Evolutionary conservation across 164 flowering plant genomes (phyloP).

Genomic region (Euptelea pleiosperma): DNA sequence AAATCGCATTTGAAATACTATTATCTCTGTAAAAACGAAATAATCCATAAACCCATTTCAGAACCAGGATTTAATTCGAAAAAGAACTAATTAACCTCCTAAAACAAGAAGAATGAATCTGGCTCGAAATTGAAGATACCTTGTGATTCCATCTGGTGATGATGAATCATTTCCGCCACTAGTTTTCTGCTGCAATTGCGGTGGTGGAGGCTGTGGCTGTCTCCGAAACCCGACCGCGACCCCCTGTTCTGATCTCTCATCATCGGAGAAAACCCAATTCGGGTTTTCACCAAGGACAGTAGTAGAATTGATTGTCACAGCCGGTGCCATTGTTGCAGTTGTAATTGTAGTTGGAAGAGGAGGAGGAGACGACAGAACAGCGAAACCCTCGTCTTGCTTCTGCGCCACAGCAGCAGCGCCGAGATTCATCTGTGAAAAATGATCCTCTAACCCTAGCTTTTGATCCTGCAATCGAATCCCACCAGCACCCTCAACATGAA

Average conservation of each 20-base stretch:
- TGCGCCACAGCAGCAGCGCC: conserved; percentile 24
- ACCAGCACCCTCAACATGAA: conserved; percentile 61
- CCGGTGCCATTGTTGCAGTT: conserved; percentile 11
- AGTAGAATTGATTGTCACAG: conserved; percentile 13
- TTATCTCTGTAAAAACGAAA: conserved; percentile 53
- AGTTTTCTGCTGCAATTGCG: conserved; percentile 39
- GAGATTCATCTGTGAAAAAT: conserved; percentile 56
- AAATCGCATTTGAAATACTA: conserved; percentile 38
- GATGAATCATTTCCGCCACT: conserved; percentile 30
- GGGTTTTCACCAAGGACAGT: conserved; percentile 34
- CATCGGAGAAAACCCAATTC: conserved; percentile 59
- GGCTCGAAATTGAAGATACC: conserved; percentile 26
- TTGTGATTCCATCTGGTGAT: conserved; percentile 41
- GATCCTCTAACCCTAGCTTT: conserved; percentile 62
- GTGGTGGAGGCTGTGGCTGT: conserved; percentile 26
- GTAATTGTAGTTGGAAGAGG: conserved; percentile 25
- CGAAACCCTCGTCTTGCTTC: conserved; percentile 46
- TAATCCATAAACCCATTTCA: no score
- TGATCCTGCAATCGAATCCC: no score
- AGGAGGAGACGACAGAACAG: conserved; percentile 30
- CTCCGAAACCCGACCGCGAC: conserved; percentile 39
- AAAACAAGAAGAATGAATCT: not conserved
- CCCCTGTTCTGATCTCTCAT: conserved; percentile 80
- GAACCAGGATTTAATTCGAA: no score
- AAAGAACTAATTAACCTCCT: not conserved